Percentiles rank a stretch among this genome's conserved stretches.
These are phyloP conservation scores for Citrus trifoliata DNA, from an alignment of 345 rosid genomes.

Conservation along the genomic window DNA sequence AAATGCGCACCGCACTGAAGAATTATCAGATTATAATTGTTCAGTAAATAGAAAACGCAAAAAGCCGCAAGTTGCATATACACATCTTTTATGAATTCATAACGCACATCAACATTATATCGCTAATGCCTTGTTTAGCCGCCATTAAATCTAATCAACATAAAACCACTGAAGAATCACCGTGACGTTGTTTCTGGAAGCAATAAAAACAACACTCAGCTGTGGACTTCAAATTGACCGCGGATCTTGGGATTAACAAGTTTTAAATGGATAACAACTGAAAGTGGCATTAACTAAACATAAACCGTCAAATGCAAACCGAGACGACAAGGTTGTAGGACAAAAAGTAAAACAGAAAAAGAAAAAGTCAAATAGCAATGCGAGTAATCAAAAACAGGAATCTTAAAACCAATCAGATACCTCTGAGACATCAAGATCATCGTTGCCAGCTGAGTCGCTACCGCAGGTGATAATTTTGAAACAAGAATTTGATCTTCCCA, in stretches of 20 bases:
- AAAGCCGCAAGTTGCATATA: neutral
- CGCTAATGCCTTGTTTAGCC: neutral
- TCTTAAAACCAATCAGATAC: slow-evolving; percentile 20
- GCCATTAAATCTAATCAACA: neutral
- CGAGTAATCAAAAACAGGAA: neutral
- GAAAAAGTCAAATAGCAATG: neutral
- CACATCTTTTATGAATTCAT: neutral
- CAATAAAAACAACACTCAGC: neutral
- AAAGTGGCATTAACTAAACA: neutral
- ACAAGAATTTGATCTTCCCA: slow-evolving; percentile 59
- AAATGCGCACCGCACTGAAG: neutral
- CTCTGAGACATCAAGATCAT: slow-evolving; percentile 50
- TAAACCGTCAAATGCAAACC: slow-evolving; percentile 10
- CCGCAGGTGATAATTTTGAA: slow-evolving; percentile 74
- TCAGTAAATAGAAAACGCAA: neutral
- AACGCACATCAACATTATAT: neutral
- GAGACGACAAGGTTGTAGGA: neutral
- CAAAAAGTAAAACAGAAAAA: neutral
- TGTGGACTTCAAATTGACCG: neutral
- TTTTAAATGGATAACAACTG: neutral
- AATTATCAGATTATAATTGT: neutral
- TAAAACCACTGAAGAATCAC: neutral
- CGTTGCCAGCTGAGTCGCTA: slow-evolving; percentile 43
- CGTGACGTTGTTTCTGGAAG: neutral
- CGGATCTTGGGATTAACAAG: slow-evolving; percentile 12